Percentiles rank a stretch among this genome's conserved stretches.
phyloP scores from a whole-genome alignment of 306 rosid species.

The Trifolium pratense region DNA sequence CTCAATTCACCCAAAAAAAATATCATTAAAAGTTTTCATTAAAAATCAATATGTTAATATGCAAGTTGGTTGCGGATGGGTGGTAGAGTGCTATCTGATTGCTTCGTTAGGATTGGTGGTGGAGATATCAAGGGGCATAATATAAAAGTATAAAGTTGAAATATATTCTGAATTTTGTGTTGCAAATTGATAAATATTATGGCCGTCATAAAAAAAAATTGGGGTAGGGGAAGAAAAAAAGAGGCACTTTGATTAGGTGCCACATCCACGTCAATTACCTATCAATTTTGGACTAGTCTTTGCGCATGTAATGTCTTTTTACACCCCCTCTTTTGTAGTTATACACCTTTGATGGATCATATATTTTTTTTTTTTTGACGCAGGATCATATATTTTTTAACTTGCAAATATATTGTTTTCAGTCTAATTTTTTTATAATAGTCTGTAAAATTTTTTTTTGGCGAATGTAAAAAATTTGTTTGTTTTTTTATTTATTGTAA shows the following conservation, averaged over 20 bases:
- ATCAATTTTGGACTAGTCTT: background rate
- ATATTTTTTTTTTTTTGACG: background rate
- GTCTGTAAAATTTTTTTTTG: too few species aligned
- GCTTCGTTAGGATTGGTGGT: background rate
- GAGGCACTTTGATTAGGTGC: background rate
- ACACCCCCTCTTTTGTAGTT: background rate
- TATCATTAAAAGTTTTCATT: too few species aligned
- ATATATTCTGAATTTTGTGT: background rate
- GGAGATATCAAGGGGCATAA: background rate
- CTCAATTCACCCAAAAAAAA: too few species aligned
- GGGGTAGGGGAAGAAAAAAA: background rate
- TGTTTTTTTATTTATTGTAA: background rate
- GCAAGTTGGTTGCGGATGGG: background rate
- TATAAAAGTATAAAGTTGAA: background rate
- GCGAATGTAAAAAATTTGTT: too few species aligned
- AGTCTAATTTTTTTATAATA: background rate
- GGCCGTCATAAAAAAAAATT: background rate
- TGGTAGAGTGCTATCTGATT: background rate
- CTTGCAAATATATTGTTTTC: background rate
- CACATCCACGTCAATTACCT: constrained; percentile 1
- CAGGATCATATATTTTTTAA: background rate
- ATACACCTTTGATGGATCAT: background rate
- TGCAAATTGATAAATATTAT: background rate
- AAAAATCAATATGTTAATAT: background rate
- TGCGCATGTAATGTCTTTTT: background rate